Base-by-base conservation (phyloP, 345 rosid species). In the Hirschfeldia incana region DNA sequence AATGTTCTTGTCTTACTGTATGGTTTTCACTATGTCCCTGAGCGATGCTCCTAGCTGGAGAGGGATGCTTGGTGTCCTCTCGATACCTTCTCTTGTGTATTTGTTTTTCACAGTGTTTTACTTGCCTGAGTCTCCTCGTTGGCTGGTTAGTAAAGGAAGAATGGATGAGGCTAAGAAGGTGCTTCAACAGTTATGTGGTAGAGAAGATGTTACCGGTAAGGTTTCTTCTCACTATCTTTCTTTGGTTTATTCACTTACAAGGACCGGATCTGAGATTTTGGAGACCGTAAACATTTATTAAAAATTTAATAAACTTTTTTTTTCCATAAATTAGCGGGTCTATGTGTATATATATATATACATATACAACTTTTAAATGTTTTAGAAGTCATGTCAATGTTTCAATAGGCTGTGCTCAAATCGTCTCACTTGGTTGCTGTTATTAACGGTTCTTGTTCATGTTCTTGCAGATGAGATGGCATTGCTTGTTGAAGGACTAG, bases 121-220 rank as follows among this genome's bases (percentile, higher is more conserved):
- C 83, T 81, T 95, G 89, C 99, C 99, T 5, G 99, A 95, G 84
- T 93, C 99, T 61, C 99, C 99, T 83, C 90, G 99, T 81, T 95
- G 99, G 98, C 88, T 95, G 63, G 97, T 95, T 78, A 95, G 99
- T 78, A 95, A 93, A 88, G 99, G 99, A 55, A 93, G 65, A 82
- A 91, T 93, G 99, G 70, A 79, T 0, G 97, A 95, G 83, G 99
- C 99, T 8, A 90, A 89, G 76, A 65, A 12, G 29, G 98, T 90
- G 84, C 97, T 95, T 68, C 97, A 95, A 86, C 89, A 81, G 80
- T 85, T 95, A 72, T 96, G 94, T 27, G 94, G 99, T 77, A 81
- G 89, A 80, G 97, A 91, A 83, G 99, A 95, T 78, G 97, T 95
- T 84, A 89, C 97, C 75, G 98, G 99, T 92, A 84, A 55, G 57